Evolutionary conservation across 441 rosid species (phyloP).

Genomic region (Aquilaria agallochum): DNA sequence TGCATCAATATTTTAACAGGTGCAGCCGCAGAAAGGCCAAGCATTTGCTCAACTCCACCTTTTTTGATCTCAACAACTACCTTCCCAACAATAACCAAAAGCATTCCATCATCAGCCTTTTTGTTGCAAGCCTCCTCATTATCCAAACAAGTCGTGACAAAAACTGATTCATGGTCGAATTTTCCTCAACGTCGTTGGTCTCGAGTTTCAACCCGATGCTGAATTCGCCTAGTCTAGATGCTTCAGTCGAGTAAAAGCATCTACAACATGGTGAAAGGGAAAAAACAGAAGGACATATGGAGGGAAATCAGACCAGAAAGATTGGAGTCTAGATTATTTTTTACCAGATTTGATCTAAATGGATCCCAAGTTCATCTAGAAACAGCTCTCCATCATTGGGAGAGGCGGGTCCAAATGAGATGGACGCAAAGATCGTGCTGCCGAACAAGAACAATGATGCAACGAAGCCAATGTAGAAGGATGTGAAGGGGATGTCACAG

Average conservation of each 20-base stretch:
- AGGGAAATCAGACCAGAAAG: no score
- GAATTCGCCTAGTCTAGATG: conserved; percentile 20
- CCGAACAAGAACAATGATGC: no score
- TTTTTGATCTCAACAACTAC: conserved; percentile 70
- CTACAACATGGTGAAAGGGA: conserved; percentile 26
- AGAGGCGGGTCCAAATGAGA: no score
- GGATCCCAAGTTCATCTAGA: no score
- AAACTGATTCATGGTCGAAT: conserved; percentile 60
- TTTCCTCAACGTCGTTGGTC: conserved; percentile 31
- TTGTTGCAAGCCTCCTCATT: conserved; percentile 68
- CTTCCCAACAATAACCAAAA: conserved; percentile 61
- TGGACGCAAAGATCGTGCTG: no score
- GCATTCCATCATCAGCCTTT: conserved; percentile 65
- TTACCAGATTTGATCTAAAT: no score
- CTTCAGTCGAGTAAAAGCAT: conserved; percentile 34
- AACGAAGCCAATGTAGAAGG: no score
- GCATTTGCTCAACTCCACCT: conserved; percentile 44
- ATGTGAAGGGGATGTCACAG: no score
- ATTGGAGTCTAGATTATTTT: no score
- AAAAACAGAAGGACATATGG: no score
- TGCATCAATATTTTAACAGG: no score
- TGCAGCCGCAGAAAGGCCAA: conserved; percentile 24
- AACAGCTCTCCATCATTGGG: no score
- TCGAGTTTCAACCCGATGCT: conserved; percentile 13
- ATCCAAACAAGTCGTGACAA: conserved; percentile 77